Evolutionary conservation across 176 grass and related monocot genomes (phyloP), one percentile per base, ranked within the genome.

Genomic region (Hsuehochloa calcarea): DNA sequence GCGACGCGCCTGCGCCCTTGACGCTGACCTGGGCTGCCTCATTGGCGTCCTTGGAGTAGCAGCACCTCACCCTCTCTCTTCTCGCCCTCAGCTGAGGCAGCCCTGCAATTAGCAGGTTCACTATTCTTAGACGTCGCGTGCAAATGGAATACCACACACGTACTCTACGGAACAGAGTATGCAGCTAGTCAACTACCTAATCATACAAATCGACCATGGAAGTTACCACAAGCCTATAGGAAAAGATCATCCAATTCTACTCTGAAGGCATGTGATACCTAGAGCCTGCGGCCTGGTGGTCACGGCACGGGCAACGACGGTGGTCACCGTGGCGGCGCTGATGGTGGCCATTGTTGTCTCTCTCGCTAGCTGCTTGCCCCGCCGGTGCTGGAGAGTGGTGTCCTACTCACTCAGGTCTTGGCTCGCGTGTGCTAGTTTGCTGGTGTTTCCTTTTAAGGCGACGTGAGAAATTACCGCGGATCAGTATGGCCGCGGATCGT

Each of bases 21-120:
- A 76, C 34, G 79, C 54, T 31, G 8, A 79, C 82, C 4, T 82
- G 29, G 11, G 78, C 22, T 2, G 85, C 60, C 82, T 80, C 49
- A 75, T 89, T 92, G 29, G 22, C 77, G 78, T 73, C 91, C 77
- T 89, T 95, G 52, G 90, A 88, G 81, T 86, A 84, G 72, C 87
- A 77, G 96, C 96, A 95, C 72, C 74, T 88, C 70, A 90, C 83
- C 65, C 82, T 90, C 63, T 89, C 72, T 47, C 84, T 86, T 85
- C 85, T 91, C 50, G 75, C 39, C 82, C 79, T 91, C 80, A 98
- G 75, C 87, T 85, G 89, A 1, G 91, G 89, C 78, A 98, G 75
- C 23, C 95, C 95, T 98, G 91, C 80, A 72, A 7, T 52, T 13
- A 8, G 20, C 20, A 43, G 61, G 15, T 6, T 52, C 55, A 52